Conservation (phyloP, 2,329 filamentous ascomycete species). For the Lecanicillium sp. region DNA sequence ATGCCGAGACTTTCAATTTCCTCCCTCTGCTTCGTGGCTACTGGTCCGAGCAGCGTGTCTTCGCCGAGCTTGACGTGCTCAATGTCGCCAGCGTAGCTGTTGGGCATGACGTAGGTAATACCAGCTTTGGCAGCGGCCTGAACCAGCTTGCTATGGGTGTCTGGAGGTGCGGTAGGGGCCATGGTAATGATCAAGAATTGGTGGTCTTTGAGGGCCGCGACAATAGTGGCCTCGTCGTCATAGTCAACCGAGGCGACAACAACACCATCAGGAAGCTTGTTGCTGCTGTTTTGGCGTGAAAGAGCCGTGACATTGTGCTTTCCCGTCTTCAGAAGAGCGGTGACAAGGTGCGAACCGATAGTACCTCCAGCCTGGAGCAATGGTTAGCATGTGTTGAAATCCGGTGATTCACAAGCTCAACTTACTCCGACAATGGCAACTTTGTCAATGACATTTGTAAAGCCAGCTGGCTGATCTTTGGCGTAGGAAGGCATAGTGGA, state of each 20-base stretch:
- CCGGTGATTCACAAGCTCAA: too few species aligned
- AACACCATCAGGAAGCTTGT: constrained; percentile 35
- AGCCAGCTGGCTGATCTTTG: constrained; percentile 19
- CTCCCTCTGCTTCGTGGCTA: constrained; percentile 16
- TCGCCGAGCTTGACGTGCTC: constrained; percentile 26
- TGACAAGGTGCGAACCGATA: constrained; percentile 29
- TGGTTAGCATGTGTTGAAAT: not conserved
- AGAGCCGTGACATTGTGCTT: constrained; percentile 45
- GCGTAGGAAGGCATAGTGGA: too few species aligned
- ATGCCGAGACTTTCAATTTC: constrained; percentile 32
- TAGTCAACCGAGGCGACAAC: constrained; percentile 35
- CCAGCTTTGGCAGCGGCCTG: constrained; percentile 47
- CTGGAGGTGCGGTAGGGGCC: constrained; percentile 29
- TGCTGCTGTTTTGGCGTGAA: constrained; percentile 33
- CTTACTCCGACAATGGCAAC: constrained; percentile 35
- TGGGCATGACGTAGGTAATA: constrained; percentile 49
- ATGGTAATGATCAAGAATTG: constrained; percentile 53
- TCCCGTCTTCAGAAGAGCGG: constrained; percentile 35
- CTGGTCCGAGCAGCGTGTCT: constrained; percentile 17
- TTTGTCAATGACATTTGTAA: constrained; percentile 27
- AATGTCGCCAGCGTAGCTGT: constrained; percentile 45
- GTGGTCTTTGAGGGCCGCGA: constrained; percentile 43
- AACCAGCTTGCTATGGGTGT: constrained; percentile 41
- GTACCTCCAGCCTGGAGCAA: constrained; percentile 37
- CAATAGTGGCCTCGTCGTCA: constrained; percentile 32